Evolutionary conservation across 768 basidiomycete species (phyloP), one percentile per base, ranked within the genome.

Genomic region (Leccinum uliginosum): DNA sequence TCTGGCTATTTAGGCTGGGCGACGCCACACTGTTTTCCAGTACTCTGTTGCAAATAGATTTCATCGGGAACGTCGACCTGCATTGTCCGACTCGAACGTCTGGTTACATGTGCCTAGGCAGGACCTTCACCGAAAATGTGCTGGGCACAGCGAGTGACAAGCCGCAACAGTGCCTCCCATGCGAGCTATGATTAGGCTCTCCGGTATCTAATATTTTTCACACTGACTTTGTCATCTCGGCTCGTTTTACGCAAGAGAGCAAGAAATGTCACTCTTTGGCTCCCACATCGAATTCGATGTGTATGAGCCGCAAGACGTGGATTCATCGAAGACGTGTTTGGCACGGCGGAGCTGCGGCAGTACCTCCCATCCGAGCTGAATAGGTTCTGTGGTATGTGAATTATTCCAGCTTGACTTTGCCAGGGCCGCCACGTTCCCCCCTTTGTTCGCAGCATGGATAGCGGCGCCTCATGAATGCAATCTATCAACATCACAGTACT

Each of bases 11-110:
- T 23, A 30, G 24, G 24, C 46, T 27, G 24, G 46, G 44, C 9
- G 26, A 21, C 27, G 10, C 6, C 9, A 38, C 17, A 26, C 19
- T 35, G 21, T 59, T 21, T 29, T 17, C 10, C 40, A 34, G 27
- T 38, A 21, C 35, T 44, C 23, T 47, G 50, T 67, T 60, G 51
- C 65, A 53, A 64, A 65, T 65, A 65, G 63, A 65, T 30, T 56
- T 40, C 21, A 38, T 24, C 17, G 15, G 34, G 40, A 27, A 21
- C 26, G 12, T 27, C 46, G 11, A 17, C 14, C 10, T 27, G 17
- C 4, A 4, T 27, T 27, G 24, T 46, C 45, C 9, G 43, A 21
- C 19, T 21, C 43, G 21, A 44, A 21, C 11, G 11, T 6, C 21
- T 44, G 3, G 43, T 44, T 23, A 12, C 19, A 11, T 12, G 43